These are phyloP conservation scores for Lactarius tabidus DNA, from an alignment of 768 basidiomycete genomes.

Conservation along the genomic window DNA sequence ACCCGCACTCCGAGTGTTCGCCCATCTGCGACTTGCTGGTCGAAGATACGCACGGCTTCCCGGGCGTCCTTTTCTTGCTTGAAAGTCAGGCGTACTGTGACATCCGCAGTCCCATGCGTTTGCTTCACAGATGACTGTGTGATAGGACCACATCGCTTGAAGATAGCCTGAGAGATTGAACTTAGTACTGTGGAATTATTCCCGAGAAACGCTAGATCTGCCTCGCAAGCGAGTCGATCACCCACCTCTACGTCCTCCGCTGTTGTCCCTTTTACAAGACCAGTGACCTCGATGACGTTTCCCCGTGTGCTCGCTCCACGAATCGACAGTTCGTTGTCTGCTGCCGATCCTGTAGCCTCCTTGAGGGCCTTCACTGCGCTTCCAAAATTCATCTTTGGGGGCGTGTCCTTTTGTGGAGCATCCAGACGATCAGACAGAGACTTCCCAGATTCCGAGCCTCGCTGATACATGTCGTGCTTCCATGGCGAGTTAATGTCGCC, in stretches of 20 bases:
- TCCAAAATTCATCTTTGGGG: slow-evolving; percentile 27
- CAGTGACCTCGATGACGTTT: slow-evolving; percentile 26
- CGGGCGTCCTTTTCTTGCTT: slow-evolving; percentile 26
- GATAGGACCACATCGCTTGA: slow-evolving; percentile 26
- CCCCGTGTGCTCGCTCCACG: slow-evolving; percentile 26
- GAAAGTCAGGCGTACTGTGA: slow-evolving; percentile 27
- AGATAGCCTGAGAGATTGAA: slow-evolving; percentile 20
- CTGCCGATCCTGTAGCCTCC: slow-evolving; percentile 20
- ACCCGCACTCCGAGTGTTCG: slow-evolving; percentile 24
- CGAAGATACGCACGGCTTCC: slow-evolving; percentile 21
- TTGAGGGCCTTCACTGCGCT: slow-evolving; percentile 22
- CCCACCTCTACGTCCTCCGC: slow-evolving; percentile 27
- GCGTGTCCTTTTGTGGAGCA: slow-evolving; percentile 4
- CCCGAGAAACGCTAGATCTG: not conserved
- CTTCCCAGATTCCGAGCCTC: slow-evolving; percentile 11
- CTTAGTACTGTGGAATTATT: not conserved
- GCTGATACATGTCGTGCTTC: slow-evolving; percentile 25
- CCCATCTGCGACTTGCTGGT: slow-evolving; percentile 26
- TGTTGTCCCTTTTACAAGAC: slow-evolving; percentile 27
- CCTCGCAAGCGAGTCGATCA: not conserved
- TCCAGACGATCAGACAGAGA: slow-evolving; percentile 23
- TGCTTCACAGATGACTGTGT: slow-evolving; percentile 24
- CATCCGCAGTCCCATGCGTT: slow-evolving; percentile 13
- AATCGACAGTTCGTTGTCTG: slow-evolving; percentile 22
- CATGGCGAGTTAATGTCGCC: slow-evolving; percentile 25